Evolutionary conservation across 2,329 filamentous ascomycete species (phyloP), one percentile per base, ranked within the genome.

Genomic region (Nigrograna mackinnonii): DNA sequence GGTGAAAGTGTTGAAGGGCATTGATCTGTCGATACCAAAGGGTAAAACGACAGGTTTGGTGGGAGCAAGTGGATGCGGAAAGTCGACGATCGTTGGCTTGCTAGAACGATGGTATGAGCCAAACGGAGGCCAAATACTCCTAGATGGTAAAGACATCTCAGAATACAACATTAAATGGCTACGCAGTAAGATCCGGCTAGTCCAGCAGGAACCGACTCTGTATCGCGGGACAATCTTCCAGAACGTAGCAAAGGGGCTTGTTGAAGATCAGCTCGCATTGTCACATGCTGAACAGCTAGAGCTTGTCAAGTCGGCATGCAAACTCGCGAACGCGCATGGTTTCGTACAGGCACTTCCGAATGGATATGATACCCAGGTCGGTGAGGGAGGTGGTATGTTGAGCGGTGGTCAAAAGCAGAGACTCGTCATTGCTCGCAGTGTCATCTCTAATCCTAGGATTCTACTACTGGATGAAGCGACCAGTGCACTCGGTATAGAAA

Each of bases 61-160:
- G 9, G 91, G 91, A 41, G 88, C 91, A 1, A 96, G 91, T n/a
- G 91, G 91, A 3, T 95, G 91, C 61, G 91, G 91, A 46, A 96
- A 96, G 74, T 89, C 84, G 43, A 96, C 91, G 0, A 94, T 89
- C 0, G 94, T 96, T 57, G 87, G 88, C 2, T 78, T 96, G 5
- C 74, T 96, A 20, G 91, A 96, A 66, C 86, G 91, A 20, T 96
- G 96, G 73, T 96, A 96, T 62, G 89, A 96, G 56, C 87, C 90
- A 0, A 75, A 92, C 0, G 79, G 82, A 0, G 91, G 91, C 7
- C 85, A 84, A 6, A 77, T 96, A 34, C 89, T 82, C 49, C 76
- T 96, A 14, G 91, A 96, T 59, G 88, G 24, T 28, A 14, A 12
- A 11, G 3, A 11, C 11, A 11, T 28, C 11, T 12, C 24, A 12